A percentile compares a stretch with the other conserved stretches of the same genome.
phyloP scores from a whole-genome alignment of 768 basidiomycete species.

The Pisolithus orientalis region DNA sequence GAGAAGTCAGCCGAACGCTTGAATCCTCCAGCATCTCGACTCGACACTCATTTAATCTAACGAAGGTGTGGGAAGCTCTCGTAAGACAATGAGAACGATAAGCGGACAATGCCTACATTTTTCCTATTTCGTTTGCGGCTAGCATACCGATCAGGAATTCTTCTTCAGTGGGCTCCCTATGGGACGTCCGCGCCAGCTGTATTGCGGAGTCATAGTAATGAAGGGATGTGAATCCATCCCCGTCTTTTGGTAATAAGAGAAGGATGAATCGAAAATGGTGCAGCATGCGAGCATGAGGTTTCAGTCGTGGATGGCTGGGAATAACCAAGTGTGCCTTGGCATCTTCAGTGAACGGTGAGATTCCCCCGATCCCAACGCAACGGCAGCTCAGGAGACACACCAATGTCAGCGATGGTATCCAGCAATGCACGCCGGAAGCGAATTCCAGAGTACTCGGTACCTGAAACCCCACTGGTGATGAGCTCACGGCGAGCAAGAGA shows the following conservation, averaged over 20 bases:
- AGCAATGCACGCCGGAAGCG: slow-evolving; percentile 65
- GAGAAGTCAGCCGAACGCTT: slow-evolving; percentile 33
- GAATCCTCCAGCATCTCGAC: slow-evolving; percentile 60
- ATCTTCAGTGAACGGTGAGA: slow-evolving; percentile 37
- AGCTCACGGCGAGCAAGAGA: background rate
- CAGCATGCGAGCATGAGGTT: slow-evolving; percentile 70
- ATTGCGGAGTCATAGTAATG: slow-evolving; percentile 76
- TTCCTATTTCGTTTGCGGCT: slow-evolving; percentile 56
- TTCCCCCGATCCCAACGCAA: background rate
- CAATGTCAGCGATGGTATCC: slow-evolving; percentile 63
- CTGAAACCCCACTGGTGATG: slow-evolving; percentile 27
- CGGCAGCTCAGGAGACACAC: slow-evolving; percentile 33
- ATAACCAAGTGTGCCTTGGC: slow-evolving; percentile 64
- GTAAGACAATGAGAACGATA: background rate
- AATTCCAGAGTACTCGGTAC: slow-evolving; percentile 52
- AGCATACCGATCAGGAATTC: slow-evolving; percentile 62
- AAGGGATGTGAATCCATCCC: slow-evolving; percentile 58
- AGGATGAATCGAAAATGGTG: slow-evolving; percentile 75
- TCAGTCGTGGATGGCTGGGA: slow-evolving; percentile 61
- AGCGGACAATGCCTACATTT: slow-evolving; percentile 39
- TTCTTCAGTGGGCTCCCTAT: slow-evolving; percentile 53
- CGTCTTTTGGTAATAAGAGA: slow-evolving; percentile 53
- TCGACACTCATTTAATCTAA: slow-evolving; percentile 57
- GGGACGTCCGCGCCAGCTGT: slow-evolving; percentile 60
- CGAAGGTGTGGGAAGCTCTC: background rate